Percentiles rank a stretch among this genome's conserved stretches.
Evolutionary conservation across 352 stramenopile genomes (phyloP).

Genomic region (Phytophthora colocasiae): DNA sequence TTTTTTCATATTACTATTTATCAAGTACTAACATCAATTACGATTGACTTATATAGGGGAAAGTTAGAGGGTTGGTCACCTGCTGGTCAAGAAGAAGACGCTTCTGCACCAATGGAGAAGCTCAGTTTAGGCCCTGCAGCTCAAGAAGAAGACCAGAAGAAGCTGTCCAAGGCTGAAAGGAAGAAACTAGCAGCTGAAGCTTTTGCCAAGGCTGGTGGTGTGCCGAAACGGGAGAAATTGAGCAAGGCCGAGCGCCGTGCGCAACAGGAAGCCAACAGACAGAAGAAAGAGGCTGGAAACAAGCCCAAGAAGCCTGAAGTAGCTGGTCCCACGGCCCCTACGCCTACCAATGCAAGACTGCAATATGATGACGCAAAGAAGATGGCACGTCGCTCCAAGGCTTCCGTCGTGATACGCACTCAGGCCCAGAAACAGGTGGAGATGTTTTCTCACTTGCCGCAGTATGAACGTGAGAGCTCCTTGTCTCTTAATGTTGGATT

Average conservation of each 20-base stretch:
- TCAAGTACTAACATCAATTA: constrained; percentile 6
- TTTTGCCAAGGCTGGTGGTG: constrained; percentile 57
- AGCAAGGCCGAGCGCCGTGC: constrained; percentile 93
- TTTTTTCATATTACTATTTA: neutral
- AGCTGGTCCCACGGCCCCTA: constrained; percentile 24
- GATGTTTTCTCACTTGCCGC: constrained; percentile 86
- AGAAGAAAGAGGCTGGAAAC: constrained; percentile 60
- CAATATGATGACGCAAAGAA: constrained; percentile 87
- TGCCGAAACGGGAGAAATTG: constrained; percentile 83
- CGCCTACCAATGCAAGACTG: constrained; percentile 59
- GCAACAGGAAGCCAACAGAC: constrained; percentile 91
- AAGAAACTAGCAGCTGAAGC: constrained; percentile 77
- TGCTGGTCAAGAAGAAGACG: constrained; percentile 29
- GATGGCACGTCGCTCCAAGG: constrained; percentile 79
- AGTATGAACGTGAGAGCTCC: constrained; percentile 85
- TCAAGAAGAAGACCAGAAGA: constrained; percentile 32
- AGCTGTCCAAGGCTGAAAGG: constrained; percentile 67
- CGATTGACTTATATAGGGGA: constrained; percentile 40
- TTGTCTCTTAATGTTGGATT: constrained; percentile 78
- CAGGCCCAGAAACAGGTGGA: constrained; percentile 85
- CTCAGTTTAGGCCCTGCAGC: constrained; percentile 53
- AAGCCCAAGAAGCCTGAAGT: constrained; percentile 56
- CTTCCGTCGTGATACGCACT: constrained; percentile 68
- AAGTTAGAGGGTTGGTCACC: constrained; percentile 74
- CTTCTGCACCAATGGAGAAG: constrained; percentile 53